Base-by-base conservation (phyloP, 139 green algal genomes). In the Asterochloris erici region DNA sequence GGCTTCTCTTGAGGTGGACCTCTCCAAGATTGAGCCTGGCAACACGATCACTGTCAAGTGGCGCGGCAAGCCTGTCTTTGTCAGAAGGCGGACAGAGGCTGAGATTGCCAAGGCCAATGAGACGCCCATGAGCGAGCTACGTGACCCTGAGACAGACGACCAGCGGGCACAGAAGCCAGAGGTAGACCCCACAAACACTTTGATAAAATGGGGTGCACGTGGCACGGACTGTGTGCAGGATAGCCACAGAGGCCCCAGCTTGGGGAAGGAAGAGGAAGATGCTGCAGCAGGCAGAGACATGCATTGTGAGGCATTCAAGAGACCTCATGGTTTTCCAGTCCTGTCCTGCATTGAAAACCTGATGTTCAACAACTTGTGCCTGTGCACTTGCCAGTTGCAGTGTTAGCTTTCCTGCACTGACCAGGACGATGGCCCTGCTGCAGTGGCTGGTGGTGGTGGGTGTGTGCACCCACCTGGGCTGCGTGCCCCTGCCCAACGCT, bases 61-160 rank as follows among this genome's bases (percentile, higher is more conserved):
- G 97, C 90, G 97, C 38, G 97, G 97, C 82, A 99, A 99, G 93
- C 97, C 97, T 6, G 97, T 99, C 61, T 99, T 99, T 89, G 97
- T 99, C 81, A 89, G 93, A 61, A 87, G 96, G 87, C 89, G 97
- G 12, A 97, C 93, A 26, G 87, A 92, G 23, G 91, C 90, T 19
- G 95, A 99, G 84, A 97, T 99, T 68, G 86, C 82, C 10, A 82
- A 91, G 47, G 94, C 95, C 10, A 91, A 92, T 19, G 77, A 83
- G 21, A 93, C 97, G 17, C 76, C 92, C 28, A 63, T 98, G 15
- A 82, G 54, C n/a, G 89, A 91, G 61, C 93, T 99, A 77, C 88
- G 96, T 15, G 96, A 99, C 89, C 93, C 96, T 15, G 87, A 99
- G 92, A 77, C 89, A 38, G 96, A 98, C 82, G 81, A 84, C 6